A percentile compares a stretch with the other conserved stretches of the same genome.
Conservation (phyloP, 1,139 yeast species). For the Wickerhamomyces sp. region DNA sequence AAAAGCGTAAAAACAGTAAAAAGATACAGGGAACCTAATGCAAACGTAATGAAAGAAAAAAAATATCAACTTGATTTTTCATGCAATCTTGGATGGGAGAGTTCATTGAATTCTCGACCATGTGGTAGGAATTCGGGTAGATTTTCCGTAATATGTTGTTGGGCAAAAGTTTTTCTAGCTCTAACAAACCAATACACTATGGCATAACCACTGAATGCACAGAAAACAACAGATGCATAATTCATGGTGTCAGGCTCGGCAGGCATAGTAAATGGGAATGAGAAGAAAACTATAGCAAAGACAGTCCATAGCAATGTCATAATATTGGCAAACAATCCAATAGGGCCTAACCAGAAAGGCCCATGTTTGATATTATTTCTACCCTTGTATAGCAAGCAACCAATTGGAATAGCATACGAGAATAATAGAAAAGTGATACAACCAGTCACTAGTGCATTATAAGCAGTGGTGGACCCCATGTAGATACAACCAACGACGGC, state of each 20-base stretch:
- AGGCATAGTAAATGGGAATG: constrained; percentile 66
- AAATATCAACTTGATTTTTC: too few species aligned
- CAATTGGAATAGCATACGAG: constrained; percentile 47
- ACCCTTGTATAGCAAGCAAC: constrained; percentile 51
- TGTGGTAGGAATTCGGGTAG: neutral
- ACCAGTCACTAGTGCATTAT: constrained; percentile 52
- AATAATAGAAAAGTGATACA: constrained; percentile 48
- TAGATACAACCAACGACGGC: constrained; percentile 48
- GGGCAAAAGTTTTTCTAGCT: constrained; percentile 20
- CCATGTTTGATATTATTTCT: constrained; percentile 61
- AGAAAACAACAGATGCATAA: constrained; percentile 65
- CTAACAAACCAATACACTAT: constrained; percentile 47
- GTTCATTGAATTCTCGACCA: too few species aligned
- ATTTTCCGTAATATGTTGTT: constrained; percentile 15
- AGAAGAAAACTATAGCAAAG: constrained; percentile 59
- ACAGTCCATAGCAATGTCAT: constrained; percentile 54
- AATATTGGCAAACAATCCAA: constrained; percentile 54
- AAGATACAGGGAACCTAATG: neutral
- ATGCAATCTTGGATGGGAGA: too few species aligned
- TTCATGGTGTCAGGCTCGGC: constrained; percentile 62
- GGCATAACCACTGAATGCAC: constrained; percentile 48
- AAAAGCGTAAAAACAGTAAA: neutral
- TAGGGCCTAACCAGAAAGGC: constrained; percentile 63
- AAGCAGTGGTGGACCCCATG: constrained; percentile 51
- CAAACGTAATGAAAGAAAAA: neutral